These are phyloP conservation scores for Acanthamoeba castellanii DNA, from an alignment of 208 protist genomes.

Conservation along the genomic window DNA sequence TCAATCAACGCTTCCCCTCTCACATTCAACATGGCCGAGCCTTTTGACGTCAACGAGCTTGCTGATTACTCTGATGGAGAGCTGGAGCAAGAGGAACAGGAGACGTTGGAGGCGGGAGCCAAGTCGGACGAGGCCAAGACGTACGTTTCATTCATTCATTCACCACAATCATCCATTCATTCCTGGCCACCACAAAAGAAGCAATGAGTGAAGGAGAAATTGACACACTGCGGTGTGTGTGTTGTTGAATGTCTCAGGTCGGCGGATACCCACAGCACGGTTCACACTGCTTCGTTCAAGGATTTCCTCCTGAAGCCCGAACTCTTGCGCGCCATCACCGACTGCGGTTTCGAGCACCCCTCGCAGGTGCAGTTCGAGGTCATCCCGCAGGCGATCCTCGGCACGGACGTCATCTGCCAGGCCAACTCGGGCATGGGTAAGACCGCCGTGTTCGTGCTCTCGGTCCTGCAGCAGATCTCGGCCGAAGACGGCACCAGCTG, in stretches of 20 bases:
- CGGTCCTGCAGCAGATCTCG: constrained; percentile 96
- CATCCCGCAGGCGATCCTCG: constrained; percentile 98
- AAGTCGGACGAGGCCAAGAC: constrained; percentile 26
- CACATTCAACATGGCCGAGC: constrained; percentile 17
- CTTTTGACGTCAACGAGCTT: constrained; percentile 35
- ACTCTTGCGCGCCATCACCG: constrained; percentile 96
- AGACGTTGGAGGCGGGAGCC: constrained; percentile 15
- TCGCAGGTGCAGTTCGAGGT: constrained; percentile 98
- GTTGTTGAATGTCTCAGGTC: not conserved
- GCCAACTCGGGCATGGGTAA: constrained; percentile 99
- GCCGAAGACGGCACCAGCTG: constrained; percentile 49
- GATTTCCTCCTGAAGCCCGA: constrained; percentile 99
- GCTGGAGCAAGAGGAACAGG: constrained; percentile 27
- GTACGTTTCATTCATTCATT: not conserved
- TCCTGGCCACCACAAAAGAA: not conserved
- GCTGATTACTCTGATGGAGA: constrained; percentile 52
- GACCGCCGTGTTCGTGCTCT: constrained; percentile 99
- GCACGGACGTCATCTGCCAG: constrained; percentile 99
- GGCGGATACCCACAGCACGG: constrained; percentile 36
- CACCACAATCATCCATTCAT: not conserved
- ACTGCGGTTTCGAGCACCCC: constrained; percentile 95
- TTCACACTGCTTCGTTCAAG: constrained; percentile 91
- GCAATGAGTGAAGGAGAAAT: not conserved
- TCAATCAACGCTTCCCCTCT: not conserved
- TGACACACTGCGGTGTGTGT: not conserved